Conservation (phyloP, 2,329 filamentous ascomycete genomes). For the Fusarium sp. region DNA sequence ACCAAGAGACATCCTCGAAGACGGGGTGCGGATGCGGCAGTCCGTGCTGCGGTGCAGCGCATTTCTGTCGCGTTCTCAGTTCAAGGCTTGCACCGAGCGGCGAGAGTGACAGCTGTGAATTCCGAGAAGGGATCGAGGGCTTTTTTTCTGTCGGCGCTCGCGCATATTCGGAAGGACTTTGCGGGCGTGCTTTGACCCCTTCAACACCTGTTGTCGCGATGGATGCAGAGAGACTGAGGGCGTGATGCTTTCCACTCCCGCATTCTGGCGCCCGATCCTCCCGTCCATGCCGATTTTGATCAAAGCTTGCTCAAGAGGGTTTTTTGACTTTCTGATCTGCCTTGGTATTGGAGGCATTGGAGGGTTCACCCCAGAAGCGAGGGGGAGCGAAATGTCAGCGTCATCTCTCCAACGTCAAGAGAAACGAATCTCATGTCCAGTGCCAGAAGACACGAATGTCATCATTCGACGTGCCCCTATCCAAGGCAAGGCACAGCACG, state of each 20-base stretch:
- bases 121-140: conserved; percentile 14
- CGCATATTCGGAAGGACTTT: conserved; percentile 2
- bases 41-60: conserved; percentile 26
- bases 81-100: conserved; percentile 31
- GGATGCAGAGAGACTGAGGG: neutral
- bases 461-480: conserved; percentile 2
- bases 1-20: conserved; percentile 18
- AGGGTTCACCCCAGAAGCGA: conserved; percentile 7
- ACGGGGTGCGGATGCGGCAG: conserved; percentile 21
- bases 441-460: neutral
- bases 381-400: conserved; percentile 4
- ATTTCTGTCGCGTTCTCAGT: conserved; percentile 11
- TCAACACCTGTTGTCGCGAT: conserved; percentile 13
- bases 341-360: neutral
- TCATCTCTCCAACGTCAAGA: conserved; percentile 14
- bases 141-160: conserved; percentile 4
- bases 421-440: neutral
- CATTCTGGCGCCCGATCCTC: conserved; percentile 30
- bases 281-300: conserved; percentile 19
- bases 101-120: conserved; percentile 17
- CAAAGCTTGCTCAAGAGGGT: conserved; percentile 17
- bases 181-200: conserved; percentile 22
- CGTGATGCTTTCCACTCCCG: conserved; percentile 31
- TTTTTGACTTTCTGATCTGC: conserved; percentile 15
- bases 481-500: neutral